Percentiles rank a stretch among this genome's conserved stretches.
These are phyloP conservation scores for Oryza glaberrima DNA, from an alignment of 176 grass and related monocot genomes.

Conservation along the genomic window DNA sequence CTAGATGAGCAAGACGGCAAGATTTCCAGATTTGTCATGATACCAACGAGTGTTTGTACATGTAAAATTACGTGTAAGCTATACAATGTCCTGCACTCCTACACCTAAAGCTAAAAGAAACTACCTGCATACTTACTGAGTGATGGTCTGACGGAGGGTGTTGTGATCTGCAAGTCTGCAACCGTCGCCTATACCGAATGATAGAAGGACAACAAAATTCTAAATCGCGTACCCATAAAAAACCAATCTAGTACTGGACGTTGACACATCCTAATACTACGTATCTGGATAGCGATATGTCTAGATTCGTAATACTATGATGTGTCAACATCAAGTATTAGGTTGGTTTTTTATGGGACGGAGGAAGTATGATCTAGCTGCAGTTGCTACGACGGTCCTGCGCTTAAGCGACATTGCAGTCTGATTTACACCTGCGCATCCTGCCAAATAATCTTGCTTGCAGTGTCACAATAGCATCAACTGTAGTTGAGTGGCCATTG, in stretches of 20 bases:
- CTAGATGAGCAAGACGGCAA: background rate
- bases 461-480: too few species aligned
- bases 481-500: background rate
- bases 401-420: background rate
- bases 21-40: background rate
- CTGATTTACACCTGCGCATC: background rate
- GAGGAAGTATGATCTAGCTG: background rate
- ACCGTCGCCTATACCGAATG: background rate
- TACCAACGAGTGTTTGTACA: background rate
- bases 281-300: too few species aligned
- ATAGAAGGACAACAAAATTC: background rate
- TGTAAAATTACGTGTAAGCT: background rate
- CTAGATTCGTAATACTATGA: too few species aligned
- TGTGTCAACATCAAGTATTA: too few species aligned
- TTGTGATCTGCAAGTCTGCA: constrained; percentile 3
- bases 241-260: too few species aligned
- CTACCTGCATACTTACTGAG: background rate
- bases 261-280: too few species aligned
- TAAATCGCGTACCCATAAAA: background rate
- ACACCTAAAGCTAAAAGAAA: background rate
- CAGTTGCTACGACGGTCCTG: background rate
- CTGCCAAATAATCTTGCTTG: background rate
- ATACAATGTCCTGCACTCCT: background rate
- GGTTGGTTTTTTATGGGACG: too few species aligned
- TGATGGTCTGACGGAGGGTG: background rate